These are phyloP conservation scores for Stemphylium beticola DNA, from an alignment of 2,329 filamentous ascomycete species.

Conservation along the genomic window DNA sequence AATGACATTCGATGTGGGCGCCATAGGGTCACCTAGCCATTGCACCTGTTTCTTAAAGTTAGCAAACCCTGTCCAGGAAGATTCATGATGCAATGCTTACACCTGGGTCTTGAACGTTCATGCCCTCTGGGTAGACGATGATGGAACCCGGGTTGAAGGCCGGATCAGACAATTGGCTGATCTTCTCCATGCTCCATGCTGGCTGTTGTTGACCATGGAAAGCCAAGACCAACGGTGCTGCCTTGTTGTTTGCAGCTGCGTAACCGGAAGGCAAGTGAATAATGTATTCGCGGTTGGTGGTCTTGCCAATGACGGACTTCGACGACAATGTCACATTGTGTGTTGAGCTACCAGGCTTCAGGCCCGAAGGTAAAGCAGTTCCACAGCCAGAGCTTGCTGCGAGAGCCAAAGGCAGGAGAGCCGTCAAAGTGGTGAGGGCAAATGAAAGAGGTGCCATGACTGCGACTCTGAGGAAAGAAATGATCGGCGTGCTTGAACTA, in stretches of 20 bases:
- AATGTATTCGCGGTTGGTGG: constrained; percentile 23
- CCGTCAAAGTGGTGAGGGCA: not conserved
- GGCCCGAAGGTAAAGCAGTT: constrained; percentile 9
- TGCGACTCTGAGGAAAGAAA: not conserved
- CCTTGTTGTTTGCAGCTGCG: constrained; percentile 15
- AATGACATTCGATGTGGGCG: constrained; percentile 36
- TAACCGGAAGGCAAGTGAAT: constrained; percentile 25
- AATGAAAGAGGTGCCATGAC: not conserved
- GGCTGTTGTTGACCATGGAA: constrained; percentile 30
- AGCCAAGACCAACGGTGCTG: constrained; percentile 25
- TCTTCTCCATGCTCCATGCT: constrained; percentile 26
- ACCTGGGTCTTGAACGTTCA: constrained; percentile 24
- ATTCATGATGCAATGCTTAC: constrained; percentile 12
- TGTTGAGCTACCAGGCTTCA: constrained; percentile 25
- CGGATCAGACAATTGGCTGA: constrained; percentile 28
- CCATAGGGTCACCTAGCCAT: constrained; percentile 53
- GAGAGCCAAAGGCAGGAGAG: not conserved
- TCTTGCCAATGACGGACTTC: constrained; percentile 19
- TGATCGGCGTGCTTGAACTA: not conserved
- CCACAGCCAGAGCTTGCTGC: constrained; percentile 25
- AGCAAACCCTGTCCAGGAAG: not conserved
- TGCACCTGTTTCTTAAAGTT: constrained; percentile 8
- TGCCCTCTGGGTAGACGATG: constrained; percentile 29
- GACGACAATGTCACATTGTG: constrained; percentile 28
- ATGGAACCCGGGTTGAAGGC: constrained; percentile 24